Evolutionary conservation across 2,329 filamentous ascomycete species (phyloP).

Genomic region (Cryoendolithus antarcticus): DNA sequence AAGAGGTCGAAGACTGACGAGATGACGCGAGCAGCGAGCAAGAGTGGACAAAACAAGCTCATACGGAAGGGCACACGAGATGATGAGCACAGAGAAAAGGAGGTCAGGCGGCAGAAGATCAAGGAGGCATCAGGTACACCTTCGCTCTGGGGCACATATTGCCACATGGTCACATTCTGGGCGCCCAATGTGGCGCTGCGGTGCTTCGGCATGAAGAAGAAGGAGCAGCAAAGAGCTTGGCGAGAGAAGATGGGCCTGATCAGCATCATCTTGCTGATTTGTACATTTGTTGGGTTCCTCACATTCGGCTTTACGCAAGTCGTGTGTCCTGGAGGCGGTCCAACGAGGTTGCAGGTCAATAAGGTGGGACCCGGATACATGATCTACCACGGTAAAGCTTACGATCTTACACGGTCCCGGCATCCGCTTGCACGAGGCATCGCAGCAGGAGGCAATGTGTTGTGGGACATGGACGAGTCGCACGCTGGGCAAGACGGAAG

Average conservation of each 20-base stretch:
- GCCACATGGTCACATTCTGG: slow-evolving; percentile 89
- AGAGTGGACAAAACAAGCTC: slow-evolving; percentile 21
- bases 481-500: slow-evolving; percentile 85
- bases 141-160: slow-evolving; percentile 92
- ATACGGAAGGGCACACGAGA: slow-evolving; percentile 56
- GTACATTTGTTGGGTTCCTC: slow-evolving; percentile 80
- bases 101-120: slow-evolving; percentile 43
- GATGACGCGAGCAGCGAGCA: slow-evolving; percentile 22
- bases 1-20: slow-evolving; percentile 11
- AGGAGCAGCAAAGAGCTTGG: slow-evolving; percentile 85
- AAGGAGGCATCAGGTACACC: slow-evolving; percentile 59
- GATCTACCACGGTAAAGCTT: slow-evolving; percentile 91
- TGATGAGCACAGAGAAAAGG: slow-evolving; percentile 42
- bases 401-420: slow-evolving; percentile 62
- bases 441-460: slow-evolving; percentile 59
- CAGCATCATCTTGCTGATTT: slow-evolving; percentile 82
- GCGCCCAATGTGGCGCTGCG: slow-evolving; percentile 70
- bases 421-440: slow-evolving; percentile 77
- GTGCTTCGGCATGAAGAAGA: slow-evolving; percentile 75
- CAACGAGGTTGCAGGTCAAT: slow-evolving; percentile 63
- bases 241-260: slow-evolving; percentile 95
- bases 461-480: slow-evolving; percentile 73
- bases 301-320: slow-evolving; percentile 91
- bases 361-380: slow-evolving; percentile 72
- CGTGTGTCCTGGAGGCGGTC: slow-evolving; percentile 63